A percentile compares a stretch with the other conserved stretches of the same genome.
phyloP scores from a whole-genome alignment of 129 eudicot genomes.

The Saposhnikovia divaricata region DNA sequence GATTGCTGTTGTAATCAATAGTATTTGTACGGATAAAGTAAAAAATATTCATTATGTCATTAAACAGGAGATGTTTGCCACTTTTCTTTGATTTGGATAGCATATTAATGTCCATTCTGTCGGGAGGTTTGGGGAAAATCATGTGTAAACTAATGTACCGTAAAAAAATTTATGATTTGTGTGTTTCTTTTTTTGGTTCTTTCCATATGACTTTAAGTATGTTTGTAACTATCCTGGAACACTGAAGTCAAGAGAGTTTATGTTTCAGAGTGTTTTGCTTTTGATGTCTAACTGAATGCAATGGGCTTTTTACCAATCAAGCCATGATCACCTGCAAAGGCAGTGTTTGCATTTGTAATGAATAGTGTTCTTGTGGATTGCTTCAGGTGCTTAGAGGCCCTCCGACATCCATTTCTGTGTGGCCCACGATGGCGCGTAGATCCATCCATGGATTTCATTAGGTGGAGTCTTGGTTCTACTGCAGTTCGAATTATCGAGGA shows the following conservation, averaged over 20 bases:
- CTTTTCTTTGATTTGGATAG: not conserved
- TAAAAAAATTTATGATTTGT: not conserved
- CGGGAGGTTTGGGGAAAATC: not conserved
- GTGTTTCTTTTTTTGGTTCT: not conserved
- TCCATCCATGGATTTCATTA: constrained; percentile 76
- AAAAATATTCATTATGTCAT: not conserved
- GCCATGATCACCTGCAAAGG: not conserved
- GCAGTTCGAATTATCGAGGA: constrained; percentile 92
- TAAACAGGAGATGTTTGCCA: not conserved
- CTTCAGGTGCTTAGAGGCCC: constrained; percentile 79
- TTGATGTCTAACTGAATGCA: not conserved
- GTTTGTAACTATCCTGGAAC: not conserved
- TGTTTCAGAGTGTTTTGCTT: not conserved
- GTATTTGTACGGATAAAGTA: not conserved
- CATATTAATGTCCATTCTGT: not conserved
- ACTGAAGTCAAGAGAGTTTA: not conserved
- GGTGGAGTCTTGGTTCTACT: constrained; percentile 98
- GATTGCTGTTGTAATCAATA: not conserved
- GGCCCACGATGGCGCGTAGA: constrained; percentile 94
- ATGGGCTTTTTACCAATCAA: not conserved
- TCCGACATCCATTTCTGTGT: constrained; percentile 93
- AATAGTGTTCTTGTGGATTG: constrained; percentile 5
- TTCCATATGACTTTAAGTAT: not conserved
- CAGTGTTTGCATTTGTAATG: not conserved
- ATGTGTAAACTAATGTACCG: too few species aligned